A percentile compares a stretch with the other conserved stretches of the same genome.
phyloP scores from a whole-genome alignment of 2,329 filamentous ascomycete species.

The Conoideocrella luteorostrata region DNA sequence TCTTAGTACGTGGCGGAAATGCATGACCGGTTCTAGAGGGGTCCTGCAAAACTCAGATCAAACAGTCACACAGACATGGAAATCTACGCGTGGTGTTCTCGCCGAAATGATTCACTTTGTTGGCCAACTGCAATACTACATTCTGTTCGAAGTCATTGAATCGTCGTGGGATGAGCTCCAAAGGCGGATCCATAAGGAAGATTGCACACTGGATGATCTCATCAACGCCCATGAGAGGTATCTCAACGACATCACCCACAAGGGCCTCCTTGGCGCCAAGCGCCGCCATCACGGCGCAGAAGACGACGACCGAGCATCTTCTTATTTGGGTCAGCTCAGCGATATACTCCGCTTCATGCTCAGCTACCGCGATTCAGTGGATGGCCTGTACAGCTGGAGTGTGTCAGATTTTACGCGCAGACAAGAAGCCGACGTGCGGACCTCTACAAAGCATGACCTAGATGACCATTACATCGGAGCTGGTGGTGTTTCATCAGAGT shows the following conservation, averaged over 20 bases:
- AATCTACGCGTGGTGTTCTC: constrained; percentile 76
- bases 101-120: constrained; percentile 99
- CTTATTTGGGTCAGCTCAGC: constrained; percentile 85
- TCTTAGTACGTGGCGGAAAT: constrained; percentile 84
- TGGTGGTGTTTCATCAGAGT: constrained; percentile 56
- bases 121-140: constrained; percentile 95
- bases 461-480: constrained; percentile 20
- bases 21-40: constrained; percentile 91
- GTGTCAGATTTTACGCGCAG: constrained; percentile 88
- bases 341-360: constrained; percentile 94
- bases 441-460: constrained; percentile 46
- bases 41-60: constrained; percentile 70
- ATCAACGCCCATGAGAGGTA: constrained; percentile 89
- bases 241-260: constrained; percentile 89
- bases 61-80: constrained; percentile 75
- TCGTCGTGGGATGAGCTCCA: constrained; percentile 90
- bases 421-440: constrained; percentile 77
- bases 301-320: constrained; percentile 65
- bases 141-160: constrained; percentile 97
- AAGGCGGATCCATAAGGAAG: constrained; percentile 71
- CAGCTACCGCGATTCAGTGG: constrained; percentile 84
- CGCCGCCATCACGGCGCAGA: constrained; percentile 37
- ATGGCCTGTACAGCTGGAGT: constrained; percentile 89
- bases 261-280: constrained; percentile 79
- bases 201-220: constrained; percentile 88